phyloP scores from a whole-genome alignment of 495 filamentous ascomycete species.

The Hapsidospora chrysogenum region DNA sequence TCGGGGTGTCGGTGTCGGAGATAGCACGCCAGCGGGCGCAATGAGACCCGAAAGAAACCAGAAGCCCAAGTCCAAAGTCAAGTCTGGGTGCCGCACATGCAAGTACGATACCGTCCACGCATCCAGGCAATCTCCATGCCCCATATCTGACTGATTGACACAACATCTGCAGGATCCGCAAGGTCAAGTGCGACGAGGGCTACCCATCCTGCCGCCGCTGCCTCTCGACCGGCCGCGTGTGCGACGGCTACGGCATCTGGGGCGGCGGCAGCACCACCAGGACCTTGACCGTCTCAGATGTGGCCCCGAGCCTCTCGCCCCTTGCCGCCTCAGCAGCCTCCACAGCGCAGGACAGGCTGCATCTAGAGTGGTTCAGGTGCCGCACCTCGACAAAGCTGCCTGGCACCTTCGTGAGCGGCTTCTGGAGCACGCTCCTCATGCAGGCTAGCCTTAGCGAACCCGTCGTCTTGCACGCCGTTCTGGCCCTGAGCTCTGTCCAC shows the following conservation, averaged over 20 bases:
- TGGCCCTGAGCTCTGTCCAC: conserved; percentile 30
- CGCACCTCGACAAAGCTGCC: conserved; percentile 25
- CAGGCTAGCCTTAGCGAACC: conserved; percentile 27
- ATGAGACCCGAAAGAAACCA: background rate
- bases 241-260: conserved; percentile 42
- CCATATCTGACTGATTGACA: background rate
- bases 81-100: conserved; percentile 37
- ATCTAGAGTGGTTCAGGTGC: conserved; percentile 24
- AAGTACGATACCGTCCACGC: conserved; percentile 18
- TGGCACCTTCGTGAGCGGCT: conserved; percentile 22
- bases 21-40: background rate
- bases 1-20: no score
- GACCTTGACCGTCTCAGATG: no score
- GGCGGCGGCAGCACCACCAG: conserved; percentile 28
- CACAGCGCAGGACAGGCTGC: no score
- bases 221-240: conserved; percentile 34
- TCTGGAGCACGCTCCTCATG: conserved; percentile 31
- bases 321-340: no score
- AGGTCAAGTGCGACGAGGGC: conserved; percentile 42
- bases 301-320: no score
- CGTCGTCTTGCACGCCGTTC: conserved; percentile 32
- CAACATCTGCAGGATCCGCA: conserved; percentile 15
- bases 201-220: conserved; percentile 36
- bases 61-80: conserved; percentile 14
- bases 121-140: background rate